Conservation (phyloP, 306 rosid genomes). For the Quercus robur region DNA sequence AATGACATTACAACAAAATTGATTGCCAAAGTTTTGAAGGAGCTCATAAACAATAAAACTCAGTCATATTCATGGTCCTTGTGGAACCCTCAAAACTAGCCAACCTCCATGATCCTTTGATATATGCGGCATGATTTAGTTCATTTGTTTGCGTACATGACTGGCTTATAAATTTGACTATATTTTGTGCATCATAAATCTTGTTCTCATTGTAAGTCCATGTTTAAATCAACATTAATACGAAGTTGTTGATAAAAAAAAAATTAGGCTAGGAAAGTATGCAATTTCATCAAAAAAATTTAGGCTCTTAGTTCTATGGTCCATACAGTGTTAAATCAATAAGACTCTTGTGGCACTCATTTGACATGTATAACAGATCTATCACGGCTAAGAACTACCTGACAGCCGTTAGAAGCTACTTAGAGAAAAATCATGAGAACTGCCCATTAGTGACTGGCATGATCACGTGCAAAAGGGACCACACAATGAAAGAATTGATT, state of each 20-base stretch:
- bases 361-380: slow-evolving; percentile 46
- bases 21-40: neutral
- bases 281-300: neutral
- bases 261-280: neutral
- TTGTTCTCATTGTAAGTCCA: neutral
- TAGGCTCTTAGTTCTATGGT: neutral
- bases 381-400: slow-evolving; percentile 79
- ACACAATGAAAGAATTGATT: slow-evolving; percentile 73
- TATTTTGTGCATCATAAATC: neutral
- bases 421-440: slow-evolving; percentile 48
- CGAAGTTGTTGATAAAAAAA: neutral
- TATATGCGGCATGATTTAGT: neutral
- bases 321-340: neutral
- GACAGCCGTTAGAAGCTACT: slow-evolving; percentile 64
- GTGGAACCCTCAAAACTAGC: neutral
- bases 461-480: slow-evolving; percentile 64
- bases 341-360: slow-evolving; percentile 8
- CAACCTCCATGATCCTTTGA: neutral
- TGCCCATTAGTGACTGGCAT: slow-evolving; percentile 42
- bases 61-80: neutral
- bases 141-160: neutral
- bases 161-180: neutral
- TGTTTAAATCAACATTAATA: neutral
- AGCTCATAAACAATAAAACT: neutral
- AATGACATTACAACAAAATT: neutral